Conservation (phyloP, 805 yeast species). For the Saturnispora galanensis region DNA sequence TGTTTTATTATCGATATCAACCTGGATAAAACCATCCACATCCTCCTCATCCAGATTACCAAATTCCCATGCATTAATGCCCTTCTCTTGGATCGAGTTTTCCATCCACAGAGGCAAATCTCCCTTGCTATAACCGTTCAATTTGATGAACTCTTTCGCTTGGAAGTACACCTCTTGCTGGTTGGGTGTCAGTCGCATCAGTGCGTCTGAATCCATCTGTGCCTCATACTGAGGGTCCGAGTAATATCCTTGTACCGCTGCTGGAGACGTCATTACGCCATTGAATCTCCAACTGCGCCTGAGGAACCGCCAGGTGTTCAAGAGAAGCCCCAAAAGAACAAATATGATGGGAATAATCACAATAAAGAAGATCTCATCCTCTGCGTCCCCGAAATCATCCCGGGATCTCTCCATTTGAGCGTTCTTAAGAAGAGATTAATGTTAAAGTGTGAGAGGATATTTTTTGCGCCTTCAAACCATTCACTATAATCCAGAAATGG, state of each 20-base stretch:
- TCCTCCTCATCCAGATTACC: neutral
- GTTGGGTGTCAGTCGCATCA: slow-evolving; percentile 51
- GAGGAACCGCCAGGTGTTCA: neutral
- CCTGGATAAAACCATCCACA: slow-evolving; percentile 28
- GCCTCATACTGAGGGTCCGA: slow-evolving; percentile 55
- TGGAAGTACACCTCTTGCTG: slow-evolving; percentile 64
- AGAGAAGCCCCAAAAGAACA: neutral
- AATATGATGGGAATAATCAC: slow-evolving; percentile 1
- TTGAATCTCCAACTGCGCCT: neutral
- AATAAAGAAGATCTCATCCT: slow-evolving; percentile 1
- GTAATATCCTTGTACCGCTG: slow-evolving; percentile 14
- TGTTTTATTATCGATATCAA: slow-evolving; percentile 46
- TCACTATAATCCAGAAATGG: neutral
- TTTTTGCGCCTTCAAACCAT: neutral
- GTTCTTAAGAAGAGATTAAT: neutral
- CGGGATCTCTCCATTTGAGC: neutral
- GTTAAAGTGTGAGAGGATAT: neutral
- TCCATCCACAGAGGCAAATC: slow-evolving; percentile 43
- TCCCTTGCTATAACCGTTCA: slow-evolving; percentile 29
- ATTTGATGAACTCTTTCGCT: slow-evolving; percentile 43
- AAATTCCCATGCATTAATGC: slow-evolving; percentile 86
- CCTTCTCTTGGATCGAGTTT: slow-evolving; percentile 72
- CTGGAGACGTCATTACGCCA: neutral
- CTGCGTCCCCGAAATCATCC: neutral
- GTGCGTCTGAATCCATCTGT: slow-evolving; percentile 49